These are phyloP conservation scores for Blastobotrys apis DNA, from an alignment of 1,139 yeast genomes.

Conservation along the genomic window DNA sequence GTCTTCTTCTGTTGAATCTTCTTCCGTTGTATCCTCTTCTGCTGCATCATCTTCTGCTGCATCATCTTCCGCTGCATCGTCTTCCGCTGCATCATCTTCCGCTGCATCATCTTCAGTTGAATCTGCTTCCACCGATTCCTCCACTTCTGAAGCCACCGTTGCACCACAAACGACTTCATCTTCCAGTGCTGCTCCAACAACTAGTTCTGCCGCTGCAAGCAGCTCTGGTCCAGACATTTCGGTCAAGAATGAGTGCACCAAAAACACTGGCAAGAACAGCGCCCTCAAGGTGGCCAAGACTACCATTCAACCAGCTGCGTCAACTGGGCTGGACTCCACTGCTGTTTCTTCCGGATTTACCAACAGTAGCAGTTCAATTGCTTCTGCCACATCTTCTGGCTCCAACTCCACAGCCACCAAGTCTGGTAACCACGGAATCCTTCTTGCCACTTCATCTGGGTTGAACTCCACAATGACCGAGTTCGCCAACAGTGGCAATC, in stretches of 20 bases:
- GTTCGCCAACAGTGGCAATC: not conserved
- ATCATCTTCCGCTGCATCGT: too few relatives aligned
- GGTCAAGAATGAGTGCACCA: not conserved
- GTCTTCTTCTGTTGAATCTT: too few relatives aligned
- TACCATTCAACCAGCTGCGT: not conserved
- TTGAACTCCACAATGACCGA: not conserved
- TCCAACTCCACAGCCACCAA: not conserved
- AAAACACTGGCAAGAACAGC: not conserved
- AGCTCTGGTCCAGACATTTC: not conserved
- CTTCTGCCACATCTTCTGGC: not conserved
- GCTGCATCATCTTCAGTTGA: too few relatives aligned
- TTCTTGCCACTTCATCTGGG: not conserved
- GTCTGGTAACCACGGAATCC: not conserved
- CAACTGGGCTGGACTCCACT: not conserved
- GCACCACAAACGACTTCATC: too few relatives aligned
- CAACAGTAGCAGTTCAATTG: too few relatives aligned
- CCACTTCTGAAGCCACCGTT: too few relatives aligned
- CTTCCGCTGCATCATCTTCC: too few relatives aligned
- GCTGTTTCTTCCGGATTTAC: not conserved
- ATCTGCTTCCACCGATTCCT: too few relatives aligned
- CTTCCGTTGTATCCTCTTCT: too few relatives aligned
- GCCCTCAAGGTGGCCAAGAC: not conserved
- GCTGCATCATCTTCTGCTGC: too few relatives aligned
- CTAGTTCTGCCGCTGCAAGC: not conserved
- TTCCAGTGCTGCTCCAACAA: not conserved